Conservation (phyloP, 768 basidiomycete genomes). For the Hygrocybe punicea region DNA sequence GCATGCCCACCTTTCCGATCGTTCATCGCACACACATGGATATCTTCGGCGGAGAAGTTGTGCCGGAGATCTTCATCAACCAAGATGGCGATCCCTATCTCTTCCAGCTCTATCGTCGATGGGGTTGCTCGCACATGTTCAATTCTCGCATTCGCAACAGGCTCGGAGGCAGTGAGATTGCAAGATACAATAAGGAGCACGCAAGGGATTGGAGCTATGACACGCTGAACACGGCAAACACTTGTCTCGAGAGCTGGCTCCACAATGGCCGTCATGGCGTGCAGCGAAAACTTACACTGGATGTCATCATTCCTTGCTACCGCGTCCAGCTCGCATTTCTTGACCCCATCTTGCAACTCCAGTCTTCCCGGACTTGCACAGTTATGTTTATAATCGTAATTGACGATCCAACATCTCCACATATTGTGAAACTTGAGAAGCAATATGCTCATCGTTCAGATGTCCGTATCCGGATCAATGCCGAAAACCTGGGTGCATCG, state of each 20-base stretch:
- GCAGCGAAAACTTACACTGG: slow-evolving; percentile 45
- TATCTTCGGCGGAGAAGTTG: slow-evolving; percentile 48
- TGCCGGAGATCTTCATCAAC: slow-evolving; percentile 53
- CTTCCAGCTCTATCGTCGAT: slow-evolving; percentile 59
- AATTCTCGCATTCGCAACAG: slow-evolving; percentile 40
- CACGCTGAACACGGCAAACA: slow-evolving; percentile 42
- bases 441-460: slow-evolving; percentile 45
- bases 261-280: slow-evolving; percentile 15
- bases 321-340: slow-evolving; percentile 47
- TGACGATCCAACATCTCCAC: slow-evolving; percentile 48
- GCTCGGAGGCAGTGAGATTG: slow-evolving; percentile 44
- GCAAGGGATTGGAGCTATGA: slow-evolving; percentile 48
- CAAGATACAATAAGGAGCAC: slow-evolving; percentile 48
- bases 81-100: slow-evolving; percentile 60
- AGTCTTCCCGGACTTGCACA: slow-evolving; percentile 40
- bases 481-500: slow-evolving; percentile 48
- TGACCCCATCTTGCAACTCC: slow-evolving; percentile 43
- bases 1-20: slow-evolving; percentile 62
- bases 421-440: slow-evolving; percentile 36
- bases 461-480: slow-evolving; percentile 52
- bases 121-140: slow-evolving; percentile 49
- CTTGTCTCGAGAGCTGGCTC: slow-evolving; percentile 38
- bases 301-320: slow-evolving; percentile 56
- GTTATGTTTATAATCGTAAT: slow-evolving; percentile 59
- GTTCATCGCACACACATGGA: slow-evolving; percentile 54